phyloP scores from a whole-genome alignment of 257 asterid genomes.

The Agastache rugosa region DNA sequence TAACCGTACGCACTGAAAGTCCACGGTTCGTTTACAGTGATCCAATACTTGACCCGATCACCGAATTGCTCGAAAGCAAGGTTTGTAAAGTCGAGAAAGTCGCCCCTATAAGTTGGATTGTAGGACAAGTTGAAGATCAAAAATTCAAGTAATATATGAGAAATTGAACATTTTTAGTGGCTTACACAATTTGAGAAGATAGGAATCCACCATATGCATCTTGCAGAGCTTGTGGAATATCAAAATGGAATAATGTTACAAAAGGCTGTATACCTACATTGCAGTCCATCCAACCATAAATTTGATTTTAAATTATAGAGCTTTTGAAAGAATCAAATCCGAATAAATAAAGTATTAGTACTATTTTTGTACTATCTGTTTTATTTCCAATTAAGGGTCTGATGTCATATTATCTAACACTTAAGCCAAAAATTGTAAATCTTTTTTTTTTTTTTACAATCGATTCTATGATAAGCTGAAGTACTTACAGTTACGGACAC shows the following conservation, averaged over 20 bases:
- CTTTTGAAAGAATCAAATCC: not conserved
- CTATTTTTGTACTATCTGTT: too few relatives aligned
- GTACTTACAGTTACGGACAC: too few relatives aligned
- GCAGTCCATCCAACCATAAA: not conserved
- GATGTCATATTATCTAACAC: too few relatives aligned
- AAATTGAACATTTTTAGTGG: not conserved
- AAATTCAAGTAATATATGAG: not conserved
- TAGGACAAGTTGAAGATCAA: not conserved
- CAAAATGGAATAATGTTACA: constrained; percentile 58
- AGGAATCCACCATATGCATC: constrained; percentile 67
- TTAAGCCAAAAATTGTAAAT: too few relatives aligned
- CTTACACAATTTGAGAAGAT: constrained; percentile 61
- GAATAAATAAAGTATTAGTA: too few relatives aligned
- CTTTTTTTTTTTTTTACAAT: too few relatives aligned
- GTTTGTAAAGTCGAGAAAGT: constrained; percentile 48
- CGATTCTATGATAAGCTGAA: too few relatives aligned
- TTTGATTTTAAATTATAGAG: not conserved
- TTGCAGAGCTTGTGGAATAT: constrained; percentile 60
- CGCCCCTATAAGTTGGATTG: constrained; percentile 39
- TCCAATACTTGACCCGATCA: constrained; percentile 65
- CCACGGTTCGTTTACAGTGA: constrained; percentile 64
- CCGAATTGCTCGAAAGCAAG: constrained; percentile 57
- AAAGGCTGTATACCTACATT: constrained; percentile 55
- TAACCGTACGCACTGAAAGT: constrained; percentile 46
- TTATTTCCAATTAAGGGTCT: not conserved